phyloP scores from a whole-genome alignment of 192 early-diverging fungal genomes.

The Umbelopsis sp. region DNA sequence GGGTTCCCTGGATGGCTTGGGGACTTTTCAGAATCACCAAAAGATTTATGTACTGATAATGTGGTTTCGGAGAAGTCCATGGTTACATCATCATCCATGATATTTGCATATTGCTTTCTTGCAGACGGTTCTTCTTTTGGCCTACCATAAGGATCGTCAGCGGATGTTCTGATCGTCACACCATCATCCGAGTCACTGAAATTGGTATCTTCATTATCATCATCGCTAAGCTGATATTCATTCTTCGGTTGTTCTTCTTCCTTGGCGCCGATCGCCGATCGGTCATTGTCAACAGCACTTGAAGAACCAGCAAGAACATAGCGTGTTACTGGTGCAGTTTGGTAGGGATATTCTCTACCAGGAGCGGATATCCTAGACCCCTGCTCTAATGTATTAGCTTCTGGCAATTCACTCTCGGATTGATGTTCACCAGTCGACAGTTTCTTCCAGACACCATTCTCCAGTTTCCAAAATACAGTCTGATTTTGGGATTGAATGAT shows the following conservation, averaged over 20 bases:
- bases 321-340: background rate
- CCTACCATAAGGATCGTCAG: background rate
- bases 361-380: background rate
- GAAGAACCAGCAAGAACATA: background rate
- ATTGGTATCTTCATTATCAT: background rate
- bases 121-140: background rate
- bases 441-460: constrained; percentile 27
- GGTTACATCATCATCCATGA: background rate
- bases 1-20: constrained; percentile 3
- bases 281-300: background rate
- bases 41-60: background rate
- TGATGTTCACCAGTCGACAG: constrained; percentile 1
- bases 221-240: background rate
- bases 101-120: background rate
- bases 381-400: background rate
- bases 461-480: constrained; percentile 28
- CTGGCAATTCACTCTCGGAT: background rate
- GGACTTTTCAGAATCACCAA: background rate
- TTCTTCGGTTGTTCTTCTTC: background rate
- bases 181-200: background rate
- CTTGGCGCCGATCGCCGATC: no score
- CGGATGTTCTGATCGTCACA: background rate
- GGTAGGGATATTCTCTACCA: background rate
- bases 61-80: background rate
- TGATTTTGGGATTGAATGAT: constrained; percentile 33